phyloP scores from a whole-genome alignment of 331 rosid species.

The Erythrophleum ivorense region DNA sequence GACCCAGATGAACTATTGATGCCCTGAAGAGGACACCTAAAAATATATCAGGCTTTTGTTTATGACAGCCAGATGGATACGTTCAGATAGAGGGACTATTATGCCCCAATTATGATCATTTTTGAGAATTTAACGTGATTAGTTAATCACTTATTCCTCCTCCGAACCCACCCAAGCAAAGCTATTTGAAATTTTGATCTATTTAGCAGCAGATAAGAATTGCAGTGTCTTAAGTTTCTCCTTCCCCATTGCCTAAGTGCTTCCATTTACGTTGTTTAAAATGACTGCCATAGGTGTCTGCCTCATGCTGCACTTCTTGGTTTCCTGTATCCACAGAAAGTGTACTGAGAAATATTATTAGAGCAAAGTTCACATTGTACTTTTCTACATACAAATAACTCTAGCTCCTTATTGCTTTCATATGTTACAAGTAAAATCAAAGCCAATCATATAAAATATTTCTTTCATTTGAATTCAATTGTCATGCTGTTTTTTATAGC shows the following conservation, averaged over 20 bases:
- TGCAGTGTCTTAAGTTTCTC: constrained; percentile 19
- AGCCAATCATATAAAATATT: neutral
- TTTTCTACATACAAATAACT: neutral
- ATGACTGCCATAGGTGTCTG: constrained; percentile 7
- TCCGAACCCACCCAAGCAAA: neutral
- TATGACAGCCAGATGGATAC: constrained; percentile 20
- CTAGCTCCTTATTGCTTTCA: neutral
- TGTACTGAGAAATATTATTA: neutral
- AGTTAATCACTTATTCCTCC: neutral
- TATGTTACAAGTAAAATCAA: neutral
- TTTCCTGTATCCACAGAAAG: constrained; percentile 41
- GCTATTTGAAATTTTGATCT: constrained; percentile 3
- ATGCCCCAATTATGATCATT: constrained; percentile 25
- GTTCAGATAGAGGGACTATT: constrained; percentile 25
- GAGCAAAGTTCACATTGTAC: neutral
- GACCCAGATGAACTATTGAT: constrained; percentile 9
- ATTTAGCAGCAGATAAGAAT: constrained; percentile 37
- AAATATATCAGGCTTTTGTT: constrained; percentile 26
- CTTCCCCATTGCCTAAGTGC: neutral
- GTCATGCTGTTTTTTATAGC: neutral
- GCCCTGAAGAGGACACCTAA: constrained; percentile 4
- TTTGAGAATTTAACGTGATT: constrained; percentile 7
- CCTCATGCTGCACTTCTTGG: constrained; percentile 19
- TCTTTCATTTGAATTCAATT: neutral
- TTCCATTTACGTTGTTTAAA: neutral